Evolutionary conservation across 148 eudicot genomes (phyloP).

Genomic region (Salicornia ramosissima): DNA sequence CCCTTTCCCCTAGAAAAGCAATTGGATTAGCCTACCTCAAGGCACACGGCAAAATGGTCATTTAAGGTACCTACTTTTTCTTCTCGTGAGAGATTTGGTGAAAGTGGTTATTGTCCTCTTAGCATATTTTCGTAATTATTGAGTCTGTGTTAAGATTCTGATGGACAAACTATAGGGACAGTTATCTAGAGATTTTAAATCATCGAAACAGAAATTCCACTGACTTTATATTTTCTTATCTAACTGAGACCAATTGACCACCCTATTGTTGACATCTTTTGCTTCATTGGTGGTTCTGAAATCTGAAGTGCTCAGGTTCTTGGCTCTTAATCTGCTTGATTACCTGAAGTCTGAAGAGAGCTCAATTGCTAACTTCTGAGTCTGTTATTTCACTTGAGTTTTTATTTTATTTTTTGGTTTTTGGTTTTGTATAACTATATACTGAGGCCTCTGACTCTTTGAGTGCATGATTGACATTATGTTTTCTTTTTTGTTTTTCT

Average conservation of each 20-base stretch:
- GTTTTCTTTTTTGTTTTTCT: conserved; percentile 10
- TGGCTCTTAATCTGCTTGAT: neutral
- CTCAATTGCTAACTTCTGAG: neutral
- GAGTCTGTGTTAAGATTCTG: neutral
- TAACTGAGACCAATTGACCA: neutral
- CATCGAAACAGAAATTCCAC: neutral
- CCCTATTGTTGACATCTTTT: neutral
- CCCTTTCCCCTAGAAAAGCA: neutral
- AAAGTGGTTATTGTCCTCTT: neutral
- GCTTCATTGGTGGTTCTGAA: neutral
- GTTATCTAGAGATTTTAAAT: neutral
- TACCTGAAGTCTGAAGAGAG: neutral
- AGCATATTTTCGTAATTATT: neutral
- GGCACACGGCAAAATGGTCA: neutral
- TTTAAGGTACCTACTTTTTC: neutral
- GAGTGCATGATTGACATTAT: conserved; percentile 9
- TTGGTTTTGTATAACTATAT: no score
- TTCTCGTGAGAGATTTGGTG: neutral
- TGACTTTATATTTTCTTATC: neutral
- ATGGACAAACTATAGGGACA: neutral
- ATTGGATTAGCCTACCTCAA: neutral
- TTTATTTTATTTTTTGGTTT: no score
- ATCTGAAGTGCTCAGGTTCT: neutral
- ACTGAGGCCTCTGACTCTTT: neutral
- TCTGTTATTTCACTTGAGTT: neutral